Evolutionary conservation across 169 alveolate species (phyloP).

Genomic region (Besnoitia besnoiti): DNA sequence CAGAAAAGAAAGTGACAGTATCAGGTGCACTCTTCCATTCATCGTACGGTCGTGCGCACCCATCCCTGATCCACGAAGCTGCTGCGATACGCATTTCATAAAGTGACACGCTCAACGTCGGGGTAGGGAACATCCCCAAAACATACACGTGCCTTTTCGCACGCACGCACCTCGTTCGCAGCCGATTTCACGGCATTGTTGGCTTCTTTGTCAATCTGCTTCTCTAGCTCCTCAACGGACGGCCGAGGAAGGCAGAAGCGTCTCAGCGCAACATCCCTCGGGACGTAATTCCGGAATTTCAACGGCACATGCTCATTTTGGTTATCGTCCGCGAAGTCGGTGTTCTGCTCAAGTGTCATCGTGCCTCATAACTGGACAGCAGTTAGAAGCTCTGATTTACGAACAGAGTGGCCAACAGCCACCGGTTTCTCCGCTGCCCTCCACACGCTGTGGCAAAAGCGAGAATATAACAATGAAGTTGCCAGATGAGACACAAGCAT

Average conservation of each 20-base stretch:
- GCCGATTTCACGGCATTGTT: slow-evolving; percentile 65
- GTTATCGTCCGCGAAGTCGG: not conserved
- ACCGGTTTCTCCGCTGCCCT: too few species aligned
- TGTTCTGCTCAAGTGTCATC: not conserved
- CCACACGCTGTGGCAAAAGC: too few species aligned
- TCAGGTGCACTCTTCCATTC: too few species aligned
- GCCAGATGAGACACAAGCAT: too few species aligned
- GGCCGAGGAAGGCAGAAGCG: slow-evolving; percentile 74
- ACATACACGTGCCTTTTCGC: not conserved
- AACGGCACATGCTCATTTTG: not conserved
- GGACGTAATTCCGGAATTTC: slow-evolving; percentile 75
- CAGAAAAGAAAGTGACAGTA: too few species aligned
- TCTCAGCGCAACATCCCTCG: slow-evolving; percentile 69
- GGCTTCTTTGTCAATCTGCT: slow-evolving; percentile 69
- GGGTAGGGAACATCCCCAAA: not conserved
- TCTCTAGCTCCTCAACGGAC: slow-evolving; percentile 72
- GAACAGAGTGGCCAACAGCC: too few species aligned
- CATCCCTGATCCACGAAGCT: too few species aligned
- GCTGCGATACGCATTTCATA: too few species aligned
- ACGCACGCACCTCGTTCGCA: slow-evolving; percentile 31
- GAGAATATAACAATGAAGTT: too few species aligned
- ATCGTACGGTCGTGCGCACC: too few species aligned
- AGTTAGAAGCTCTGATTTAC: not conserved
- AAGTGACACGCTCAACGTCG: too few species aligned
- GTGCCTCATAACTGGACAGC: not conserved